Conservation (phyloP, 148 eudicot species). For the Nyssa sinensis region DNA sequence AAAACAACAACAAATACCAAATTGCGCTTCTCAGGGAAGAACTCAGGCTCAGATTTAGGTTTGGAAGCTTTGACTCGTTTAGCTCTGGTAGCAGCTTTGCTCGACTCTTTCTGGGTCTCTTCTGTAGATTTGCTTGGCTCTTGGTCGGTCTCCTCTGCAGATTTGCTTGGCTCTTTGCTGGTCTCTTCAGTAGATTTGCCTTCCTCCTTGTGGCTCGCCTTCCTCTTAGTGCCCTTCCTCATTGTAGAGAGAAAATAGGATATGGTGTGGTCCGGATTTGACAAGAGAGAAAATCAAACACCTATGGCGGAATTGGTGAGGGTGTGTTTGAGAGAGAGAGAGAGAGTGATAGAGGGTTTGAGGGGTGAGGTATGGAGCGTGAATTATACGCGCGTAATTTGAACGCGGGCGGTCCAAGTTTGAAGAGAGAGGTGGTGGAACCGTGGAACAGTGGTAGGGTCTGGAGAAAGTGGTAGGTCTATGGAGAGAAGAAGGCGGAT, state of each 20-base stretch:
- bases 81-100: constrained; percentile 23
- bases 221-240: constrained; percentile 52
- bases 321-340: too few species aligned
- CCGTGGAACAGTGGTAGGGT: too few species aligned
- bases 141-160: constrained; percentile 5
- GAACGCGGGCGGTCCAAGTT: too few species aligned
- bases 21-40: constrained; percentile 72
- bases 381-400: too few species aligned
- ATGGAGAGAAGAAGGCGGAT: too few species aligned
- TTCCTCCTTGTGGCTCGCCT: constrained; percentile 30
- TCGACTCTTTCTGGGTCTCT: constrained; percentile 7
- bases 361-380: too few species aligned
- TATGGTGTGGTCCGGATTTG: not conserved
- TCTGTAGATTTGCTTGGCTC: constrained; percentile 16
- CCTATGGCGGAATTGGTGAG: too few species aligned
- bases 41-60: constrained; percentile 60
- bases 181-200: constrained; percentile 15
- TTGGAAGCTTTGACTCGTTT: constrained; percentile 35
- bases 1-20: constrained; percentile 38
- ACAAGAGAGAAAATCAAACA: not conserved
- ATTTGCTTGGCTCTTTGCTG: constrained; percentile 9
- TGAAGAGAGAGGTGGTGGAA: too few species aligned
- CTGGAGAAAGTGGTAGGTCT: too few species aligned
- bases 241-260: constrained; percentile 13
- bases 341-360: too few species aligned